phyloP scores from a whole-genome alignment of 345 rosid genomes.

The Brassica incana region DNA sequence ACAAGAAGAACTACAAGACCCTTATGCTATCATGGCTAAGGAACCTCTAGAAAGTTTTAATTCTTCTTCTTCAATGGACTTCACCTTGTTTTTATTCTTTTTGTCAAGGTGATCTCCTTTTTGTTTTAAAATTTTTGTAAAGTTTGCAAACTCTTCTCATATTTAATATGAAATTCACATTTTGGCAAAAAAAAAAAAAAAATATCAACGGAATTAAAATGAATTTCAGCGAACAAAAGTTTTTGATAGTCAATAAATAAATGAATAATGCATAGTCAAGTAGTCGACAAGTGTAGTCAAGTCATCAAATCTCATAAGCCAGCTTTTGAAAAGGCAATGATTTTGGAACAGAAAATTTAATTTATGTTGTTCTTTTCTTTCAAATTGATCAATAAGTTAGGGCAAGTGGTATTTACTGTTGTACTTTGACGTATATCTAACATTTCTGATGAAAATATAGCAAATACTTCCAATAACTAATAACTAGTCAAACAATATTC shows the following conservation, averaged over 20 bases:
- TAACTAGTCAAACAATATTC: not conserved
- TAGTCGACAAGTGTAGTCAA: conserved; percentile 38
- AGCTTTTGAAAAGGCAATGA: conserved; percentile 14
- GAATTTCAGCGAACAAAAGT: conserved; percentile 4
- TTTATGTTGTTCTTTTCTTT: conserved; percentile 28
- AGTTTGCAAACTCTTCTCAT: too few relatives aligned
- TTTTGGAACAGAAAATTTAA: conserved; percentile 22
- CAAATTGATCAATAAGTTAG: conserved; percentile 40
- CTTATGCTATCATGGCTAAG: too few relatives aligned
- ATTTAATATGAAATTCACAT: too few relatives aligned
- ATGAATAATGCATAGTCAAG: conserved; percentile 17
- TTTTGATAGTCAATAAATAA: conserved; percentile 21
- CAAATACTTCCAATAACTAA: not conserved
- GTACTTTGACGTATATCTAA: conserved; percentile 27
- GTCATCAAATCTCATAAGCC: conserved; percentile 23
- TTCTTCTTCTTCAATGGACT: too few relatives aligned
- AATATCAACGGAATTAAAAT: conserved; percentile 4
- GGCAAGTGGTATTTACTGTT: conserved; percentile 40
- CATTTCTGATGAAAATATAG: not conserved
- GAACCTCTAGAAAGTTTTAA: too few relatives aligned
- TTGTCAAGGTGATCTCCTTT: too few relatives aligned
- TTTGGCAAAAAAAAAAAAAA: too few relatives aligned
- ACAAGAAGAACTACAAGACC: too few relatives aligned
- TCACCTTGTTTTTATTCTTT: too few relatives aligned
- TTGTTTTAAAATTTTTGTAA: too few relatives aligned